Evolutionary conservation across 306 rosid species (phyloP), one percentile per base, ranked within the genome.

Genomic region (Gynostemma pentaphyllum): DNA sequence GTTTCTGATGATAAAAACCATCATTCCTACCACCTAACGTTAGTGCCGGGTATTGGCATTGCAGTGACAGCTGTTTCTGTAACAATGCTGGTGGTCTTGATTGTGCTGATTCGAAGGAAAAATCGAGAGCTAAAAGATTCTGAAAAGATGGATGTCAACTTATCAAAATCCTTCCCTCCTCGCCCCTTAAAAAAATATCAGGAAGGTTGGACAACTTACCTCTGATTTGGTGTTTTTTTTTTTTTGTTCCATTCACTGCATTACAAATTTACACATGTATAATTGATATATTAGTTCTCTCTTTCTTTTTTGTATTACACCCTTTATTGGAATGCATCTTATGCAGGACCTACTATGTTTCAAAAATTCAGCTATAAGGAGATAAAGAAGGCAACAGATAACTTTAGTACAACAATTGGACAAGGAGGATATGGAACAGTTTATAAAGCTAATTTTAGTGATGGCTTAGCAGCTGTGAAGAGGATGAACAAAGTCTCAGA

Each of bases 381-480:
- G 80, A 86, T 92, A 77, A 92, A 82, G 85, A 84, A 81, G 88
- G 99, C 94, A 9, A 92, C 99, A 2, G 85, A 79, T 16, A 76
- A 76, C 45, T 92, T 92, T 64, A 84, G 72, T 69, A 86, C 88
- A 23, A 21, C 76, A 44, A 86, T 92, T 78, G 99, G 99, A 66
- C 95, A 73, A 77, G 96, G 99, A 45, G 99, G 99, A 64, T 92
- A 86, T 24, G 99, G 99, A 79, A 92, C 96, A 8, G 96, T 92
- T 67, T 88, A 86, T 75, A 82, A 74, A 82, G 96, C 94, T 76
- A 80, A 81, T 28, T 84, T 92, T 75, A 78, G 75, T 80, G 85
- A 92, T 81, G 96, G 80, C 49, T 67, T 73, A 67, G 78, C 71
- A 60, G 99, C 96, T 34, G 96, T 88, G 41, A 92, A 92, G 81